Conservation (phyloP, 192 early-diverging fungal genomes). For the Coemansia reversa region DNA sequence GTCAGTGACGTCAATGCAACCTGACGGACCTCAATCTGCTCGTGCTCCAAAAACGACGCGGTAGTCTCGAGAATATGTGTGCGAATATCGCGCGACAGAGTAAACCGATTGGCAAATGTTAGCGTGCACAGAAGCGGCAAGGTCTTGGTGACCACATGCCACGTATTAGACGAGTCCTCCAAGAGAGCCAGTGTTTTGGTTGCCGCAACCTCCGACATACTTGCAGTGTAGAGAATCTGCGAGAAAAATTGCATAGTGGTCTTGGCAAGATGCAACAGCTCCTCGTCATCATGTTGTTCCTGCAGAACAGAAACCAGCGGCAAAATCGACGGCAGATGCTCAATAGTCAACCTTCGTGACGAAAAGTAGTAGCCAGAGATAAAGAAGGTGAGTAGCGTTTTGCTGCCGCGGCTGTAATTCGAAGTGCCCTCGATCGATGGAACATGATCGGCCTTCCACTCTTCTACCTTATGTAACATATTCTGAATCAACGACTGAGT, state of each 20-base stretch:
- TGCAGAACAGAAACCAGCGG: slow-evolving; percentile 38
- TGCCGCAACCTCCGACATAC: slow-evolving; percentile 29
- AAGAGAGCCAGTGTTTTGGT: slow-evolving; percentile 36
- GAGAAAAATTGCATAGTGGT: slow-evolving; percentile 33
- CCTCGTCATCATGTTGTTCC: slow-evolving; percentile 51
- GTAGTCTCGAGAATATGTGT: slow-evolving; percentile 68
- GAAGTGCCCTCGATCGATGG: slow-evolving; percentile 51
- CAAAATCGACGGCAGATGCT: slow-evolving; percentile 28
- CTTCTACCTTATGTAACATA: slow-evolving; percentile 22
- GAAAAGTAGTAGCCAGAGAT: slow-evolving; percentile 30
- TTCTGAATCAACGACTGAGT: slow-evolving; percentile 27
- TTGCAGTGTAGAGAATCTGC: slow-evolving; percentile 40
- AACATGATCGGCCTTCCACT: slow-evolving; percentile 41
- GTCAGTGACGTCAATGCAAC: slow-evolving; percentile 38
- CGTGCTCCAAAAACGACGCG: slow-evolving; percentile 68
- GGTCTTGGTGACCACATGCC: slow-evolving; percentile 80
- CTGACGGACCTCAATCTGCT: slow-evolving; percentile 81
- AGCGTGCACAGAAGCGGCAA: slow-evolving; percentile 84
- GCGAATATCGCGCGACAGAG: slow-evolving; percentile 61
- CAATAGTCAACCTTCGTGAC: slow-evolving; percentile 31
- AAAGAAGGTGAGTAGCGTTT: slow-evolving; percentile 41
- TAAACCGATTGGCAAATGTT: slow-evolving; percentile 80
- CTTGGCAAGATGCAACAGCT: slow-evolving; percentile 32
- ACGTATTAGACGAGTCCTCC: slow-evolving; percentile 48
- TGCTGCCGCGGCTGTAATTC: slow-evolving; percentile 51